These are phyloP conservation scores for Aureobasidium leucospermi DNA, from an alignment of 2,329 filamentous ascomycete species.

Conservation along the genomic window DNA sequence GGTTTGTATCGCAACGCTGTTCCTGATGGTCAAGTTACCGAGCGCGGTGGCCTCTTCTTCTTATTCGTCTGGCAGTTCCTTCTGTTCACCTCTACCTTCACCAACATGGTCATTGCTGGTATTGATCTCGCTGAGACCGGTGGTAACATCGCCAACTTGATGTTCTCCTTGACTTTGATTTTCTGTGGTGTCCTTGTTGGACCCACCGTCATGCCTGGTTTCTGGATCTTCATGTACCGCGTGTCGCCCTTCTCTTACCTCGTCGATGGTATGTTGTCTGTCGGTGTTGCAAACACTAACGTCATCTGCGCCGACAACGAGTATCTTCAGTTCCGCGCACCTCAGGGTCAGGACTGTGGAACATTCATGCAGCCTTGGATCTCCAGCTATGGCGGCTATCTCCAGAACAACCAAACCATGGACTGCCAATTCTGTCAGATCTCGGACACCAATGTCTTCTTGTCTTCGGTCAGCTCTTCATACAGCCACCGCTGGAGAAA, in stretches of 20 bases:
- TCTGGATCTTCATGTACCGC: slow-evolving; percentile 81
- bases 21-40: slow-evolving; percentile 51
- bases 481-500: slow-evolving; percentile 46
- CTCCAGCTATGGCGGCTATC: slow-evolving; percentile 28
- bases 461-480: slow-evolving; percentile 33
- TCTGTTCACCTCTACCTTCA: slow-evolving; percentile 74
- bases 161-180: slow-evolving; percentile 63
- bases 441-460: slow-evolving; percentile 36
- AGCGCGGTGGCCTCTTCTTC: slow-evolving; percentile 73
- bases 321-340: slow-evolving; percentile 58
- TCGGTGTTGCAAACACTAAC: slow-evolving; percentile 58
- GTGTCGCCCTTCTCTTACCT: slow-evolving; percentile 78
- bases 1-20: slow-evolving; percentile 66
- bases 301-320: slow-evolving; percentile 66
- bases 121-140: slow-evolving; percentile 68
- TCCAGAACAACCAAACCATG: slow-evolving; percentile 27
- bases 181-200: slow-evolving; percentile 64
- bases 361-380: slow-evolving; percentile 33
- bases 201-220: slow-evolving; percentile 56
- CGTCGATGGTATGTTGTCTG: slow-evolving; percentile 62
- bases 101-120: slow-evolving; percentile 67
- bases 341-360: slow-evolving; percentile 37
- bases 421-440: slow-evolving; percentile 37
- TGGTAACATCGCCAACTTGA: slow-evolving; percentile 66
- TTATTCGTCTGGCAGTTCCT: slow-evolving; percentile 68